Percentiles rank a stretch among this genome's conserved stretches.
These are phyloP conservation scores for Erythrophleum ivorense DNA, from an alignment of 331 rosid genomes.

Conservation along the genomic window DNA sequence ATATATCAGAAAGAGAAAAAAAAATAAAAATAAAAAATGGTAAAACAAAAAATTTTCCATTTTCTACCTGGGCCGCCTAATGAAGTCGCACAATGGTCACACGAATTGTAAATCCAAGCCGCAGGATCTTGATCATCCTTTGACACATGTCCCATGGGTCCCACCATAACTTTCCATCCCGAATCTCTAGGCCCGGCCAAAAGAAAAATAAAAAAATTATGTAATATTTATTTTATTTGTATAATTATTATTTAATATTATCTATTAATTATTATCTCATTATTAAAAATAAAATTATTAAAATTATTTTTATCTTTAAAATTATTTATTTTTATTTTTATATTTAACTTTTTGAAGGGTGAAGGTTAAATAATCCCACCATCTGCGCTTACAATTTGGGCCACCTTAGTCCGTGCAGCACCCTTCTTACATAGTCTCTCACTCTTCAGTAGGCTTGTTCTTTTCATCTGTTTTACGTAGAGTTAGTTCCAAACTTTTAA, in stretches of 20 bases:
- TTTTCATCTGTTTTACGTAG: constrained; percentile 41
- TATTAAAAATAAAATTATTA: too few species aligned
- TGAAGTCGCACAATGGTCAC: constrained; percentile 55
- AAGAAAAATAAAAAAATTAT: too few species aligned
- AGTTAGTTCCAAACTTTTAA: constrained; percentile 43
- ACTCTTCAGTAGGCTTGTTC: background rate
- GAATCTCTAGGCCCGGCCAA: background rate
- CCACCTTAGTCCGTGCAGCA: too few species aligned
- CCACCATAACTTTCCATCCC: background rate
- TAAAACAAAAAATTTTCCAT: too few species aligned
- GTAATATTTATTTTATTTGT: too few species aligned
- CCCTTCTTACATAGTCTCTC: too few species aligned
- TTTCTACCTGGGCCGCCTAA: background rate
- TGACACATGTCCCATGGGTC: background rate
- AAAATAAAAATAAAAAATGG: background rate
- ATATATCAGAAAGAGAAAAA: background rate
- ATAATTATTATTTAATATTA: too few species aligned
- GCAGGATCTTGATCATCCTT: constrained; percentile 38
- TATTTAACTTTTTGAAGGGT: too few species aligned
- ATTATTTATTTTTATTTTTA: too few species aligned
- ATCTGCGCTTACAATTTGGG: too few species aligned
- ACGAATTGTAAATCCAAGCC: constrained; percentile 39
- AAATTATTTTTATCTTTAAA: too few species aligned
- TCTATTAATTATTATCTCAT: too few species aligned
- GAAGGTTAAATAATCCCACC: background rate